A percentile compares a stretch with the other conserved stretches of the same genome.
Conservation (phyloP, 208 protist species). For the Trypanosoma rangeli region DNA sequence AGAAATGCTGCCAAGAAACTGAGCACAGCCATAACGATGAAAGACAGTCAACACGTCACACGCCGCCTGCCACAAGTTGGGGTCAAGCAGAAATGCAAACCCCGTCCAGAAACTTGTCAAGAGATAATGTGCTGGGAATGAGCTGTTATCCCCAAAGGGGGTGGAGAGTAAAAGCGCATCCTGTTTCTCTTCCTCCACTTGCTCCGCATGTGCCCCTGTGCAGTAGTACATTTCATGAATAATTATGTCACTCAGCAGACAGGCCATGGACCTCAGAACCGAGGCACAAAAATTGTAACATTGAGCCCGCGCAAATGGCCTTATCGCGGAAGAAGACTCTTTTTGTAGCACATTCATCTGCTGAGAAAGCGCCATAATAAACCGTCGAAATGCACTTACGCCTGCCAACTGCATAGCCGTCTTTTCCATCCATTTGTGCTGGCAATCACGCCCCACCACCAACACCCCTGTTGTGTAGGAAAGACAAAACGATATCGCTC, state of each 20-base stretch:
- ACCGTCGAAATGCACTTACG: slow-evolving; percentile 11
- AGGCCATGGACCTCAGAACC: slow-evolving; percentile 19
- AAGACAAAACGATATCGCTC: slow-evolving; percentile 26
- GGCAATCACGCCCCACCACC: slow-evolving; percentile 4
- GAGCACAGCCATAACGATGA: slow-evolving; percentile 25
- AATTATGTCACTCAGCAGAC: slow-evolving; percentile 26
- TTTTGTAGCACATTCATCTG: background rate
- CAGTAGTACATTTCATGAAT: slow-evolving; percentile 27
- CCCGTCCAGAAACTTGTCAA: slow-evolving; percentile 24
- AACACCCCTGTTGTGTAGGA: slow-evolving; percentile 20
- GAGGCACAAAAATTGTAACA: slow-evolving; percentile 8
- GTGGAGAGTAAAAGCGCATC: slow-evolving; percentile 12
- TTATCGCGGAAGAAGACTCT: background rate
- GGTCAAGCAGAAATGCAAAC: slow-evolving; percentile 26
- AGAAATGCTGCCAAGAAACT: slow-evolving; percentile 18
- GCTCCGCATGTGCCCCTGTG: background rate
- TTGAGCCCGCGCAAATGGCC: background rate
- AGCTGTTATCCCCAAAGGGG: slow-evolving; percentile 21
- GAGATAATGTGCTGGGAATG: slow-evolving; percentile 25
- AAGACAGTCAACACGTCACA: slow-evolving; percentile 30
- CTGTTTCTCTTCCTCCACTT: slow-evolving; percentile 8
- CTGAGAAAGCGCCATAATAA: slow-evolving; percentile 4
- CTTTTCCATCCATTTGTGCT: slow-evolving; percentile 30
- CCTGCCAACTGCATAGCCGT: slow-evolving; percentile 25
- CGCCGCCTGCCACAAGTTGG: slow-evolving; percentile 16